Evolutionary conservation across 495 filamentous ascomycete genomes (phyloP), one percentile per base, ranked within the genome.

Genomic region (Sporormia fimetaria): DNA sequence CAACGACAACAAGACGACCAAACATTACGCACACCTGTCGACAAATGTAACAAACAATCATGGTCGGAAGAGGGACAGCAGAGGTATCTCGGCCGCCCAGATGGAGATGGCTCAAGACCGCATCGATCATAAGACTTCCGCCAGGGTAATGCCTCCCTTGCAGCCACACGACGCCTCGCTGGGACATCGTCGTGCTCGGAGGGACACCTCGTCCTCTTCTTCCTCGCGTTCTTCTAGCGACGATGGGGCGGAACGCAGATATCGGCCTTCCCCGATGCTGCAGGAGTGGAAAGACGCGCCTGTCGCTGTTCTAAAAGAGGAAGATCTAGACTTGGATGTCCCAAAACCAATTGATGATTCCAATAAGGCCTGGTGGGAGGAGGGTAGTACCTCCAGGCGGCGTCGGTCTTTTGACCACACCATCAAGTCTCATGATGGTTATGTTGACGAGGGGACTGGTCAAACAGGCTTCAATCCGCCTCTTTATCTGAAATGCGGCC

Each of bases 401-500:
- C 39, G 44, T 7, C 40, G 39, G 21, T 45, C 55, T 14, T 31
- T 42, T 29, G 21, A 16, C 10, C 22, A 49, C n/a, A n/a, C 28
- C 9, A 20, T 24, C 9, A 42, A 33, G n/a, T 16, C 41, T 17
- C 56, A 54, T 36, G 62, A 62, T 37, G 59, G 57, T 7, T 37
- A 48, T 8, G 56, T 46, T 26, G 61, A 63, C 23, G 36, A 52
- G 11, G 38, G 37, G 12, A 37, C 57, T 10, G 47, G 37, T 10
- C 50, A 55, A 25, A 83, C 84, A 20, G 68, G 67, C 42, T 98
- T 94, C 63, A 78, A 79, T 39, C 90, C 90, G 9, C 69, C 73
- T 9, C 63, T 98, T 4, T 86, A 83, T 57, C 67, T 98, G 31
- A 84, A 83, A 60, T 88, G 87, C 56, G 90, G 90, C 3, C 90